phyloP scores from a whole-genome alignment of 192 early-diverging fungal species.

The Anaeromyces robustus region DNA sequence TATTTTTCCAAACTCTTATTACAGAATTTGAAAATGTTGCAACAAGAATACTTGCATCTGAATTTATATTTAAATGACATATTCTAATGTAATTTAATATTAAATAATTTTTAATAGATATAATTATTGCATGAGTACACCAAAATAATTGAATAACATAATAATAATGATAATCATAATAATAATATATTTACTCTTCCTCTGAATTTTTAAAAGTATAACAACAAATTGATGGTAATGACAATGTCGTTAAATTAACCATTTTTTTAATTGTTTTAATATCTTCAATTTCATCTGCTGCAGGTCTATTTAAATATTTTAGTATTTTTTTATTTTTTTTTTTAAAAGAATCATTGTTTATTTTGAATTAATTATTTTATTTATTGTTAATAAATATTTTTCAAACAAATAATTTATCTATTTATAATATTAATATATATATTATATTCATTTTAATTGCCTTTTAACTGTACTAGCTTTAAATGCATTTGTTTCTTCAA shows the following conservation, averaged over 20 bases:
- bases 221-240: constrained; percentile 80
- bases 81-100: constrained; percentile 19
- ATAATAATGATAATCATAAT: too few relatives aligned
- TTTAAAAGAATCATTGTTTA: too few relatives aligned
- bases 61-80: constrained; percentile 65
- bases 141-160: too few relatives aligned
- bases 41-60: constrained; percentile 65
- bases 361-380: too few relatives aligned
- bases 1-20: constrained; percentile 61
- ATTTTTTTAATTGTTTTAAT: not conserved
- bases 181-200: constrained; percentile 20
- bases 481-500: not conserved
- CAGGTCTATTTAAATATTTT: not conserved
- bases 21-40: constrained; percentile 87
- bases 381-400: too few relatives aligned
- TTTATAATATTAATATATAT: too few relatives aligned
- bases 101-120: too few relatives aligned
- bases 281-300: not conserved
- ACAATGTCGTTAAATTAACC: not conserved
- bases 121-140: too few relatives aligned
- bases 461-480: not conserved
- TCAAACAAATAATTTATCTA: too few relatives aligned
- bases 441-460: not conserved
- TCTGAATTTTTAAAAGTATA: constrained; percentile 93
- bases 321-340: too few relatives aligned